Base-by-base conservation (phyloP, 1,139 yeast species). In the Suhomyces yuchorum region DNA sequence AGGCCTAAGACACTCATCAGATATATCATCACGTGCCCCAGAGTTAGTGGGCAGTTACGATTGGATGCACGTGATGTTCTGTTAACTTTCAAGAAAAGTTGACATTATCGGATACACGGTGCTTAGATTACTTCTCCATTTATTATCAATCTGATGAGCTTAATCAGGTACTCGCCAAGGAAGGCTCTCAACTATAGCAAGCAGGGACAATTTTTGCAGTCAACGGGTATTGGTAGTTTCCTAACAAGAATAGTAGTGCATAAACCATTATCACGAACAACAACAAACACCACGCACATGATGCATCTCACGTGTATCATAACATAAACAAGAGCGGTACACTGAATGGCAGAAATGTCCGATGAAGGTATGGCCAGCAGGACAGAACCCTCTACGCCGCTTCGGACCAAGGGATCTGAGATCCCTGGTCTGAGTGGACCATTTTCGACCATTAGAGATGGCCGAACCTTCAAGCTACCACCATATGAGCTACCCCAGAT, bases 301-400 rank as follows among this genome's bases (percentile, higher is more conserved):
- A 30, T 30, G 34, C 14, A 30, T 30, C 34, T 30, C 34, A 30
- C 34, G 34, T 30, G 34, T 6, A 30, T 14, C 11, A 14, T 14
- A 30, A 30, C 34, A 26, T 23, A 28, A 28, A 30, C 34, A 30
- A 30, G 11, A 30, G 6, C 18, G 3, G 9, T 8, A 30, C 9
- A 30, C 8, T 14, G 3, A 28, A 30, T n/a, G 12, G 8, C 34
- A 8, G 24, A 2, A 18, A 43, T 43, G 42, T 24, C 37, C 1
- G 19, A 30, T 6, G 37, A 36, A 22, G 43, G 39, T 19, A 19
- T 32, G 18, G 44, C 30, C 24, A 55, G 57, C 30, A 50, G 35
- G 15, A 65, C 68, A 1, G 72, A 65, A 49, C 73, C 72, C 1
- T 60, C 70, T 9, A 68, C 73, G 2, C 71, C 73, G 1, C 42